Evolutionary conservation across 805 yeast genomes (phyloP).

Genomic region (Suhomyces xylopsoci): DNA sequence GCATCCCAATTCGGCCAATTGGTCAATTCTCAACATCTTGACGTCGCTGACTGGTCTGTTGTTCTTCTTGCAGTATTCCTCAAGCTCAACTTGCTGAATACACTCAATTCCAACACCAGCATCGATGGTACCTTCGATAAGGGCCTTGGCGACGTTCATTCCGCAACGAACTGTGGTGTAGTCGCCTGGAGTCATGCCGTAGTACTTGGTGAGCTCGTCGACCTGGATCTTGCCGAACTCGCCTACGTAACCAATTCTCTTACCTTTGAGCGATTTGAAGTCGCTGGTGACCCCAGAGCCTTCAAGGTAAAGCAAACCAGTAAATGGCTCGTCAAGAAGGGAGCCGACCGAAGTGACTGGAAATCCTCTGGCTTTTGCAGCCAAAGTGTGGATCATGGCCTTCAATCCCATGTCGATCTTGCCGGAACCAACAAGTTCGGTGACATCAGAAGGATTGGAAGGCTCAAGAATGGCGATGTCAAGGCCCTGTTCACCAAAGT

Average conservation of each 20-base stretch:
- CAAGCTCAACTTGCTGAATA: slow-evolving; percentile 57
- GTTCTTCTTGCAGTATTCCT: slow-evolving; percentile 43
- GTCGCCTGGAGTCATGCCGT: slow-evolving; percentile 53
- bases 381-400: slow-evolving; percentile 59
- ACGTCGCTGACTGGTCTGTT: slow-evolving; percentile 47
- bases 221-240: slow-evolving; percentile 59
- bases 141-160: slow-evolving; percentile 56
- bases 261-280: slow-evolving; percentile 51
- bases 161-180: slow-evolving; percentile 59
- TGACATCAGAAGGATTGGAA: slow-evolving; percentile 56
- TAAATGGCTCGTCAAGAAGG: slow-evolving; percentile 55
- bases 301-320: slow-evolving; percentile 51
- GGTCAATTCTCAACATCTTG: slow-evolving; percentile 55
- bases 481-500: slow-evolving; percentile 47
- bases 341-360: slow-evolving; percentile 57
- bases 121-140: slow-evolving; percentile 53
- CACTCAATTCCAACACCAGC: slow-evolving; percentile 61
- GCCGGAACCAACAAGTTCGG: slow-evolving; percentile 55
- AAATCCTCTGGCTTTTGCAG: slow-evolving; percentile 57
- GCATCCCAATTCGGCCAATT: slow-evolving; percentile 54
- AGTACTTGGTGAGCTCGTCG: slow-evolving; percentile 54
- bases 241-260: slow-evolving; percentile 55
- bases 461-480: slow-evolving; percentile 55
- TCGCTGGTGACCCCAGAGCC: slow-evolving; percentile 51
- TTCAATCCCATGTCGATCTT: slow-evolving; percentile 58